phyloP scores from a whole-genome alignment of 306 rosid genomes.

The Cotoneaster glaucophyllus region DNA sequence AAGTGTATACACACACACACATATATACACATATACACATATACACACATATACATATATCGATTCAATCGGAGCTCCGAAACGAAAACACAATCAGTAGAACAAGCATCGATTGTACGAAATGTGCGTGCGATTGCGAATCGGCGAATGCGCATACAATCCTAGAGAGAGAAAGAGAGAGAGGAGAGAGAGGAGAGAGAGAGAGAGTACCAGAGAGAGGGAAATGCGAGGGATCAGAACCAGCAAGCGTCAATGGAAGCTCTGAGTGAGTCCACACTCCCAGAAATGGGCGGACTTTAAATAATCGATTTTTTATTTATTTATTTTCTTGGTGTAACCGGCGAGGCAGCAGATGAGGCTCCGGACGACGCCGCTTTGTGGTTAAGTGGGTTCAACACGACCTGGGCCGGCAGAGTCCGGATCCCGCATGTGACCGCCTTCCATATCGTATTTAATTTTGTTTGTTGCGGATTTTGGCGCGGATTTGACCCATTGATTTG shows the following conservation, averaged over 20 bases:
- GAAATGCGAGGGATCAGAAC: constrained; percentile 4
- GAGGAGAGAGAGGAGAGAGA: too few relatives aligned
- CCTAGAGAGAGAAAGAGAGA: too few relatives aligned
- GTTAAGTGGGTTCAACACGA: background rate
- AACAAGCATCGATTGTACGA: background rate
- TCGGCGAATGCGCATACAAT: too few relatives aligned
- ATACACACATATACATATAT: background rate
- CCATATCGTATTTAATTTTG: constrained; percentile 27
- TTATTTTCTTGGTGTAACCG: constrained; percentile 29
- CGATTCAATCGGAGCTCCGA: constrained; percentile 13
- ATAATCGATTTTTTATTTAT: background rate
- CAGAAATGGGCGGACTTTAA: constrained; percentile 18
- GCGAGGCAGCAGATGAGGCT: constrained; percentile 20
- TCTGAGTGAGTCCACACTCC: constrained; percentile 5
- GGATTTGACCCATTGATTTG: constrained; percentile 9
- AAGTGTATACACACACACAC: too few relatives aligned
- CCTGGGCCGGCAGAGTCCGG: constrained; percentile 63
- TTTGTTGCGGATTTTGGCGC: background rate
- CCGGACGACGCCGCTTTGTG: constrained; percentile 20
- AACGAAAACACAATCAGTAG: background rate
- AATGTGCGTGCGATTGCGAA: background rate
- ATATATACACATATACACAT: too few relatives aligned
- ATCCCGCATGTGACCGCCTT: constrained; percentile 39
- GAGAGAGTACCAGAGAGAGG: constrained; percentile 9
- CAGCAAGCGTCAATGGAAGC: background rate